A percentile compares a stretch with the other conserved stretches of the same genome.
Conservation (phyloP, 208 protist genomes). For the Entamoeba invadens region DNA sequence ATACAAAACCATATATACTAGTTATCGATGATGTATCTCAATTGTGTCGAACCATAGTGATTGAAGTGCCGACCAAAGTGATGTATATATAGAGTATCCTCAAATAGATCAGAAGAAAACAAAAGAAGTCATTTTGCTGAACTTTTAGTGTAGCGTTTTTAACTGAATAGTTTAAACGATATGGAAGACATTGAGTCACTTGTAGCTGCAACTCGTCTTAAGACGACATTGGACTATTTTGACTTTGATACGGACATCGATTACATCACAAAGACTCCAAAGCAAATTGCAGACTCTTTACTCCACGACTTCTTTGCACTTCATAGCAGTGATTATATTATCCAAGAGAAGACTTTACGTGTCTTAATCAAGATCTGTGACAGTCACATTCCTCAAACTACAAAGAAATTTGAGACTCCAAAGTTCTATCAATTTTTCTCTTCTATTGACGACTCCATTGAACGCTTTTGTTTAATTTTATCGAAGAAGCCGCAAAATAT, state of each 20-base stretch:
- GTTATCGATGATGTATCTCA: too few species aligned
- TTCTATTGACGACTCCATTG: neutral
- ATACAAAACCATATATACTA: too few species aligned
- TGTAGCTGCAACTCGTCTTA: neutral
- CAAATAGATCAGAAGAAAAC: too few species aligned
- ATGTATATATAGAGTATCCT: too few species aligned
- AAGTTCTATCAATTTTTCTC: neutral
- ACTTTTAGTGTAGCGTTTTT: too few species aligned
- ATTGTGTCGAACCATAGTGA: too few species aligned
- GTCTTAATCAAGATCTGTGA: neutral
- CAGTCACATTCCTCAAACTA: neutral
- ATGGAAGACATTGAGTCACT: neutral
- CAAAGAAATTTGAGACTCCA: neutral
- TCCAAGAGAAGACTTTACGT: neutral
- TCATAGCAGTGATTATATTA: neutral
- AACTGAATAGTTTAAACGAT: neutral
- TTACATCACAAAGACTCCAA: neutral
- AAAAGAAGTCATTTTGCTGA: too few species aligned
- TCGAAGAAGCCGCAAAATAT: neutral
- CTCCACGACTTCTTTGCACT: neutral
- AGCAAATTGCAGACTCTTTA: neutral
- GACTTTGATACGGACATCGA: neutral
- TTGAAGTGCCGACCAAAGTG: too few species aligned
- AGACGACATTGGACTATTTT: neutral
- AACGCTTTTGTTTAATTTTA: neutral